Evolutionary conservation across 2,329 filamentous ascomycete species (phyloP).

Genomic region (Microsporum ferrugineum): DNA sequence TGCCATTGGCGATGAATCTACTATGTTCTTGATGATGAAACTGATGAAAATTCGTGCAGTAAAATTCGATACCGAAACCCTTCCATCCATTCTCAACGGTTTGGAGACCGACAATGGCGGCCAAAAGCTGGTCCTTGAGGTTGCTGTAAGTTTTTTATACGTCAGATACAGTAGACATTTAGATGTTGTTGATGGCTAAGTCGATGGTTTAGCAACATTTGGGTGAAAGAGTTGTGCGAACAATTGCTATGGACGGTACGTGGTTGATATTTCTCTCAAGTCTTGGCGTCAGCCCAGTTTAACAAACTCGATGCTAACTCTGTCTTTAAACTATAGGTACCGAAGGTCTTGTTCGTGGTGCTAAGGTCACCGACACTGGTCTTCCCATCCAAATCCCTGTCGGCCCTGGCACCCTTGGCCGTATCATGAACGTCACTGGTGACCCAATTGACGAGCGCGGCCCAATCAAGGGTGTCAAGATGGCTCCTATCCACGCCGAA

Average conservation of each 20-base stretch:
- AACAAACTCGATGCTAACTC: slow-evolving; percentile 14
- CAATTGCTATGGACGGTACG: slow-evolving; percentile 99
- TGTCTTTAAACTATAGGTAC: slow-evolving; percentile 55
- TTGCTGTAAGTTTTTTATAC: slow-evolving; percentile 59
- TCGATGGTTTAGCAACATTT: slow-evolving; percentile 77
- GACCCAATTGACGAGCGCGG: slow-evolving; percentile 99
- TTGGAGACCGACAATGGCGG: slow-evolving; percentile 83
- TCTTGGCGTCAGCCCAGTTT: slow-evolving; percentile 5
- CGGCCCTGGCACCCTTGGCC: slow-evolving; percentile 82
- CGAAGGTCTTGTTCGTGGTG: slow-evolving; percentile 95
- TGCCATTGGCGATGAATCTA: background rate
- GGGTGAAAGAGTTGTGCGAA: slow-evolving; percentile 96
- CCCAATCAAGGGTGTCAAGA: slow-evolving; percentile 87
- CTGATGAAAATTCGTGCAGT: slow-evolving; percentile 45
- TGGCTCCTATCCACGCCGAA: slow-evolving; percentile 83
- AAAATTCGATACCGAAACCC: slow-evolving; percentile 90
- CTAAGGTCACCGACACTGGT: slow-evolving; percentile 76
- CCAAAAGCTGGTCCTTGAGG: slow-evolving; percentile 91
- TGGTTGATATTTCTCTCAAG: slow-evolving; percentile 6
- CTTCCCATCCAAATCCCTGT: slow-evolving; percentile 93
- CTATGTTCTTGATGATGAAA: slow-evolving; percentile 13
- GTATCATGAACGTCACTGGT: slow-evolving; percentile 99
- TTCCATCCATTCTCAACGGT: slow-evolving; percentile 95
- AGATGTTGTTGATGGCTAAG: background rate
- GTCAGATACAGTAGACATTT: slow-evolving; percentile 57